Conservation (phyloP, 371 early-diverging fungal species). For the Coemansia sp. region DNA sequence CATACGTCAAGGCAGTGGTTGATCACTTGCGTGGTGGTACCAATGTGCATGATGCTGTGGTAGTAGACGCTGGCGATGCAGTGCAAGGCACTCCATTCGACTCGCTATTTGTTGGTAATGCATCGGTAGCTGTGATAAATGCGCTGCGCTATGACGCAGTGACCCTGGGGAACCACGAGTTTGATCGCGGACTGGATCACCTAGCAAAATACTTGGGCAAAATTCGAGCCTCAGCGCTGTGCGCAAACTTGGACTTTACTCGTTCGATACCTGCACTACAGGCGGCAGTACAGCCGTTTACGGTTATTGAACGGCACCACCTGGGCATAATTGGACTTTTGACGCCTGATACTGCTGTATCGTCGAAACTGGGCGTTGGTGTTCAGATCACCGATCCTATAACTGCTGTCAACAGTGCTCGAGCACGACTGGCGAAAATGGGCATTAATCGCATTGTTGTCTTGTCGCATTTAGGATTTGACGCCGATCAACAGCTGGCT, state of each 20-base stretch:
- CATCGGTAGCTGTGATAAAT: slow-evolving; percentile 60
- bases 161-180: slow-evolving; percentile 72
- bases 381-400: slow-evolving; percentile 56
- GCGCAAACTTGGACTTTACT: slow-evolving; percentile 60
- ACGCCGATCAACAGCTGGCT: slow-evolving; percentile 61
- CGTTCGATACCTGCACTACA: slow-evolving; percentile 47
- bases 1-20: slow-evolving; percentile 60
- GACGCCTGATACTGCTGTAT: slow-evolving; percentile 59
- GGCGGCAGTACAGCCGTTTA: slow-evolving; percentile 62
- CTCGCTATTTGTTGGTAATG: slow-evolving; percentile 55
- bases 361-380: slow-evolving; percentile 56
- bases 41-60: slow-evolving; percentile 25
- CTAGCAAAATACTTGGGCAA: slow-evolving; percentile 55
- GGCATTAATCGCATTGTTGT: slow-evolving; percentile 67
- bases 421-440: slow-evolving; percentile 57
- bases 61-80: slow-evolving; percentile 73
- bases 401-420: slow-evolving; percentile 58
- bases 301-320: slow-evolving; percentile 60
- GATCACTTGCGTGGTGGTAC: slow-evolving; percentile 54
- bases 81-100: slow-evolving; percentile 66
- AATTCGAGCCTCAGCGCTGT: slow-evolving; percentile 63
- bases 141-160: slow-evolving; percentile 58
- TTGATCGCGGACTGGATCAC: slow-evolving; percentile 63
- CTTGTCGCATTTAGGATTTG: slow-evolving; percentile 71
- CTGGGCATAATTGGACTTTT: slow-evolving; percentile 67